A percentile compares a stretch with the other conserved stretches of the same genome.
phyloP scores from a whole-genome alignment of 345 rosid genomes.

The Jatropha curcas region DNA sequence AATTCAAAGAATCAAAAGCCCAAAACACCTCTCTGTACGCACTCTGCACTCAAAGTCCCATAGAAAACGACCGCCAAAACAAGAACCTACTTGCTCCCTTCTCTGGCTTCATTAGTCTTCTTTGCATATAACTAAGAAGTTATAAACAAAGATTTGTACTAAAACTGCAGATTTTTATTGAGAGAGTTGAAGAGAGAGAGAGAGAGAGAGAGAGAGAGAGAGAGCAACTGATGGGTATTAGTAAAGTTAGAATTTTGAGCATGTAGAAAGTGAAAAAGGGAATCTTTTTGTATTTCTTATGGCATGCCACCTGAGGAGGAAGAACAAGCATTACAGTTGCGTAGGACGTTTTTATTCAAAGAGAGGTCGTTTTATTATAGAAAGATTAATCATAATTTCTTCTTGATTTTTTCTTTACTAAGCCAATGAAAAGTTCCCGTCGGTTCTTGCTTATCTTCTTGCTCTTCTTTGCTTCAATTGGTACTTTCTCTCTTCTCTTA shows the following conservation, averaged over 20 bases:
- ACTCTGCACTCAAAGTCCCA: conserved; percentile 15
- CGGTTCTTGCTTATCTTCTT: conserved; percentile 34
- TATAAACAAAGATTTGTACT: not conserved
- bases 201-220: conserved; percentile 4
- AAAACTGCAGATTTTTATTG: not conserved
- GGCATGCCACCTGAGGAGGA: conserved; percentile 29
- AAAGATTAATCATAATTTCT: not conserved
- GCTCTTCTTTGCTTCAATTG: conserved; percentile 44
- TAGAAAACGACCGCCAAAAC: conserved; percentile 45
- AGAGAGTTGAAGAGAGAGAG: not conserved
- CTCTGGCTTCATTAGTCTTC: not conserved
- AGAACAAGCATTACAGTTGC: conserved; percentile 25
- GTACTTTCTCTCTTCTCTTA: conserved; percentile 44
- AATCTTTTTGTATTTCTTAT: conserved; percentile 29
- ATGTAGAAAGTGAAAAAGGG: conserved; percentile 17
- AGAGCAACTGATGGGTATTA: conserved; percentile 13
- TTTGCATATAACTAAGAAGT: not conserved
- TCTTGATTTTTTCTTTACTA: conserved; percentile 22
- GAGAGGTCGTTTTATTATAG: conserved; percentile 14
- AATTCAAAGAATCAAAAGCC: not conserved
- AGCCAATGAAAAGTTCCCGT: conserved; percentile 43
- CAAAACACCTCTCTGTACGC: not conserved
- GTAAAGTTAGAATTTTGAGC: not conserved
- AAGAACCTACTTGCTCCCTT: not conserved
- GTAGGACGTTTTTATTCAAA: conserved; percentile 11